Percentiles rank a stretch among this genome's conserved stretches.
phyloP scores from a whole-genome alignment of 768 basidiomycete genomes.

The Dictyophora rubrovolvata region DNA sequence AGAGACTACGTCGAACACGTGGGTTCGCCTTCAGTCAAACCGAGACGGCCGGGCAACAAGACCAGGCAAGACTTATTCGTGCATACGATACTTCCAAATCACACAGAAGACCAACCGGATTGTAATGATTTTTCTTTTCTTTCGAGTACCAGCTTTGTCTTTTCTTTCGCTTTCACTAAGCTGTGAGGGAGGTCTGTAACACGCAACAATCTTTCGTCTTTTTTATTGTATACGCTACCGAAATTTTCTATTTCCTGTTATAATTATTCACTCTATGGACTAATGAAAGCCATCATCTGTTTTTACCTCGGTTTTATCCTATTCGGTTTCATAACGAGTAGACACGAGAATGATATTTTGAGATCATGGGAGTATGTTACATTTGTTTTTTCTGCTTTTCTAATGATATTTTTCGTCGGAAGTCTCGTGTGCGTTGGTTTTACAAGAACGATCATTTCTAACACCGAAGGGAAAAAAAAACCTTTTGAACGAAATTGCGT shows the following conservation, averaged over 20 bases:
- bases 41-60: conserved; percentile 74
- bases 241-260: background rate
- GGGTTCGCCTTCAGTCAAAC: conserved; percentile 99
- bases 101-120: conserved; percentile 62
- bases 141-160: background rate
- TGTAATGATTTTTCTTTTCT: conserved; percentile 27
- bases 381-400: background rate
- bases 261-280: background rate
- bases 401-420: background rate
- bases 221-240: background rate
- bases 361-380: background rate
- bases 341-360: background rate
- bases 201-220: background rate
- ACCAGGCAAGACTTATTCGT: conserved; percentile 74
- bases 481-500: background rate
- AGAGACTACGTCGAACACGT: conserved; percentile 90
- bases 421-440: no score
- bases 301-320: background rate
- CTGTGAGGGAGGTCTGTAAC: background rate
- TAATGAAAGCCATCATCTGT: background rate
- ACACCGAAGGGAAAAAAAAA: no score
- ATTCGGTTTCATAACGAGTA: background rate
- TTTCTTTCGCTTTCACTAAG: background rate
- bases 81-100: conserved; percentile 83
- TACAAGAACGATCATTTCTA: no score